phyloP scores from a whole-genome alignment of 345 rosid species.

The Sapria himalayana region DNA sequence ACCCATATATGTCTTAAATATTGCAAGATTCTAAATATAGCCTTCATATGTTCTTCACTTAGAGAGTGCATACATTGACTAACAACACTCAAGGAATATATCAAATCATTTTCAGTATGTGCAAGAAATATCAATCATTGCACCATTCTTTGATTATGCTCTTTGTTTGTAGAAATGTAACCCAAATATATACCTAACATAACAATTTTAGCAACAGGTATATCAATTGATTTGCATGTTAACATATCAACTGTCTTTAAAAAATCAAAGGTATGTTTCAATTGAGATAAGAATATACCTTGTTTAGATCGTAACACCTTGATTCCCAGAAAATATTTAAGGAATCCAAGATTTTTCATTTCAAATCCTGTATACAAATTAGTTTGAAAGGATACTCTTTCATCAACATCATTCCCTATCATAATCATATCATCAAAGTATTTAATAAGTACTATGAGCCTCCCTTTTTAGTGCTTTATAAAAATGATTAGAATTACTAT shows the following conservation, averaged over 20 bases:
- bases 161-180: background rate
- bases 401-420: background rate
- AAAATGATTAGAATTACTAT: background rate
- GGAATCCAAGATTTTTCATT: background rate
- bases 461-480: background rate
- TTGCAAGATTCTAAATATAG: background rate
- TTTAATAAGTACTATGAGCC: background rate
- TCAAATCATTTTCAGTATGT: background rate
- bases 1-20: background rate
- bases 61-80: background rate
- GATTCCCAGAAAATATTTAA: background rate
- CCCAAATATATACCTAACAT: background rate
- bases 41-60: background rate
- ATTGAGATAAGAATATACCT: background rate
- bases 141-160: background rate
- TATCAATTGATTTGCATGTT: background rate
- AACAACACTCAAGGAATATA: background rate
- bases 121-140: no score
- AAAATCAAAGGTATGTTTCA: background rate
- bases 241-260: background rate
- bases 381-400: background rate
- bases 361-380: background rate
- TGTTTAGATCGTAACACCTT: background rate
- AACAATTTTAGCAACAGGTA: background rate
- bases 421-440: background rate